Conservation (phyloP, 2,329 filamentous ascomycete genomes). For the Thermoascus crustaceus region DNA sequence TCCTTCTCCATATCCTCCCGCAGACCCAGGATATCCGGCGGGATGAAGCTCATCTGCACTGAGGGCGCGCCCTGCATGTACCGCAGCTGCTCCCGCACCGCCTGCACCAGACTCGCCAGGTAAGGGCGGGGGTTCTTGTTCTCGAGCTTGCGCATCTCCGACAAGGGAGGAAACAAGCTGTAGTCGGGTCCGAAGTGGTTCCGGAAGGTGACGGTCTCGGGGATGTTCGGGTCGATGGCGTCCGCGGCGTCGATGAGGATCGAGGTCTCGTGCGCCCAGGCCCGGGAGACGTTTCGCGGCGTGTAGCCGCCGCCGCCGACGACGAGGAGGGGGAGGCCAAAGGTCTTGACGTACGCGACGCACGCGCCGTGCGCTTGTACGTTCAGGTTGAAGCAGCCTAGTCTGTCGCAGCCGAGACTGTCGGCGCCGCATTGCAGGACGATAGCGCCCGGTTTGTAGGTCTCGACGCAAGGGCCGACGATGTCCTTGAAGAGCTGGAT, state of each 20-base stretch:
- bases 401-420: constrained; percentile 82
- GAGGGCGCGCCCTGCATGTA: constrained; percentile 81
- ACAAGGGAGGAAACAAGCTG: constrained; percentile 78
- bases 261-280: constrained; percentile 94
- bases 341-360: constrained; percentile 77
- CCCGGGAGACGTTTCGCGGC: constrained; percentile 87
- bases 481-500: constrained; percentile 74
- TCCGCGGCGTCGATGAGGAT: constrained; percentile 72
- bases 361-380: constrained; percentile 90
- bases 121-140: constrained; percentile 76
- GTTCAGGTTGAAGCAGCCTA: constrained; percentile 94
- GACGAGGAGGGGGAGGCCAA: constrained; percentile 73
- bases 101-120: constrained; percentile 64
- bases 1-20: constrained; percentile 42
- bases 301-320: constrained; percentile 96
- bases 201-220: constrained; percentile 72
- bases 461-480: constrained; percentile 67
- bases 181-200: constrained; percentile 84
- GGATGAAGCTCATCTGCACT: constrained; percentile 74
- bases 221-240: constrained; percentile 64
- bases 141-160: constrained; percentile 56
- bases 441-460: constrained; percentile 82
- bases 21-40: constrained; percentile 60
- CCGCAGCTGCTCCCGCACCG: constrained; percentile 74
- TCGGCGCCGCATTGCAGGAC: constrained; percentile 94